A percentile compares a stretch with the other conserved stretches of the same genome.
Conservation (phyloP, 208 protist species). For the Trypanosomatidae sp. region DNA sequence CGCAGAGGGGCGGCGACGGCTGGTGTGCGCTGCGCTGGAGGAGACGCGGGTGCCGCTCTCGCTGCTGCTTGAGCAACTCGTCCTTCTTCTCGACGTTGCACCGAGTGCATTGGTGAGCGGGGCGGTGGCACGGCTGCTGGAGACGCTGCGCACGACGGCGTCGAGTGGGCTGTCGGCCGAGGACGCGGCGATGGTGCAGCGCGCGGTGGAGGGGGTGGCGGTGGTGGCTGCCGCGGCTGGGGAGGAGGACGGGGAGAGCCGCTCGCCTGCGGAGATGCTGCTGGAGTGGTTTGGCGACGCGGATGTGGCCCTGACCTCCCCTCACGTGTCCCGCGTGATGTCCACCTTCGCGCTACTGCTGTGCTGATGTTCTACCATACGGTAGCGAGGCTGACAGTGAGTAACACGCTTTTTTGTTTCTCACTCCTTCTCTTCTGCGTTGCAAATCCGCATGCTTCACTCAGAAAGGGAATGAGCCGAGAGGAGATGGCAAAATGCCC, state of each 20-base stretch:
- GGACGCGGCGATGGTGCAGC: slow-evolving; percentile 50
- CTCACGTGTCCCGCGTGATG: slow-evolving; percentile 48
- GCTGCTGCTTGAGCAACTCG: slow-evolving; percentile 50
- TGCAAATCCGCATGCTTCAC: no score
- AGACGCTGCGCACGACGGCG: background rate
- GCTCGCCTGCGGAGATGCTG: slow-evolving; percentile 49
- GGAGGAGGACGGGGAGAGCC: slow-evolving; percentile 23
- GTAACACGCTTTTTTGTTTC: no score
- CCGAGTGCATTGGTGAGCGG: slow-evolving; percentile 34
- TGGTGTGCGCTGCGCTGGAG: slow-evolving; percentile 6
- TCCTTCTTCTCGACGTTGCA: slow-evolving; percentile 74
- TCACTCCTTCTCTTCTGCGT: no score
- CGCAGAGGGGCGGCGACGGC: slow-evolving; percentile 6
- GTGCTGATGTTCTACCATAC: no score
- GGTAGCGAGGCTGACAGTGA: no score
- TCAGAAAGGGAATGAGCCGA: no score
- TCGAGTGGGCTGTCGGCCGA: slow-evolving; percentile 10
- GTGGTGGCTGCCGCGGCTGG: background rate
- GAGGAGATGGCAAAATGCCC: no score
- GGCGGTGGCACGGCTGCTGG: slow-evolving; percentile 28
- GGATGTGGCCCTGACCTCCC: slow-evolving; percentile 20
- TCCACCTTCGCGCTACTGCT: slow-evolving; percentile 35
- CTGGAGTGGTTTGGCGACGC: slow-evolving; percentile 71
- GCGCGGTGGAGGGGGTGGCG: slow-evolving; percentile 15
- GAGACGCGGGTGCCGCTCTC: background rate